phyloP scores from a whole-genome alignment of 1,139 yeast species.

The Pichia sp. region DNA sequence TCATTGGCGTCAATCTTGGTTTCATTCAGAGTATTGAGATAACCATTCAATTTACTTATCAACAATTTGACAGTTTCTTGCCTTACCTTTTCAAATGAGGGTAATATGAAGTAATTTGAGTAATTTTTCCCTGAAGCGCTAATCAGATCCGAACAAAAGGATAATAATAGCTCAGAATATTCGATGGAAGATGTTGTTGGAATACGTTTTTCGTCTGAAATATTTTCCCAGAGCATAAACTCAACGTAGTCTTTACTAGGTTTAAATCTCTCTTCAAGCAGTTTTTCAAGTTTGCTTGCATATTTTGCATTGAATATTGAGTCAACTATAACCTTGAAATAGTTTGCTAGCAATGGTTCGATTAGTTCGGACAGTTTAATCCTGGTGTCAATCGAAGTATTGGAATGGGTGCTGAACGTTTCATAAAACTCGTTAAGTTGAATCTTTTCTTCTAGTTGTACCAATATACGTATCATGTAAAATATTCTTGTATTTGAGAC shows the following conservation, averaged over 20 bases:
- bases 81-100: slow-evolving; percentile 20
- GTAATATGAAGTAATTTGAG: slow-evolving; percentile 25
- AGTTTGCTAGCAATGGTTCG: slow-evolving; percentile 17
- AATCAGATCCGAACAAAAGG: slow-evolving; percentile 18
- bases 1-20: not conserved
- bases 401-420: slow-evolving; percentile 7
- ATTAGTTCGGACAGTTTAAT: slow-evolving; percentile 14
- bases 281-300: not conserved
- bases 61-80: slow-evolving; percentile 18
- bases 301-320: slow-evolving; percentile 9
- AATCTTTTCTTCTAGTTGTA: slow-evolving; percentile 23
- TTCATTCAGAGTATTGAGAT: not conserved
- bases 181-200: slow-evolving; percentile 25
- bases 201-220: slow-evolving; percentile 5
- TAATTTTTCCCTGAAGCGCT: slow-evolving; percentile 21
- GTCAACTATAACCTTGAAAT: slow-evolving; percentile 18
- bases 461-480: slow-evolving; percentile 24
- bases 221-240: slow-evolving; percentile 15
- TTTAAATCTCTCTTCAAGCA: slow-evolving; percentile 16
- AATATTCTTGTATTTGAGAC: slow-evolving; percentile 17
- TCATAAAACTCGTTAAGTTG: slow-evolving; percentile 13
- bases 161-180: slow-evolving; percentile 20
- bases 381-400: slow-evolving; percentile 1
- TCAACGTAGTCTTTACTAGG: slow-evolving; percentile 8
- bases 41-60: slow-evolving; percentile 2